Evolutionary conservation across 805 yeast genomes (phyloP), one percentile per base, ranked within the genome.

Genomic region (Soucietia sequanensis): DNA sequence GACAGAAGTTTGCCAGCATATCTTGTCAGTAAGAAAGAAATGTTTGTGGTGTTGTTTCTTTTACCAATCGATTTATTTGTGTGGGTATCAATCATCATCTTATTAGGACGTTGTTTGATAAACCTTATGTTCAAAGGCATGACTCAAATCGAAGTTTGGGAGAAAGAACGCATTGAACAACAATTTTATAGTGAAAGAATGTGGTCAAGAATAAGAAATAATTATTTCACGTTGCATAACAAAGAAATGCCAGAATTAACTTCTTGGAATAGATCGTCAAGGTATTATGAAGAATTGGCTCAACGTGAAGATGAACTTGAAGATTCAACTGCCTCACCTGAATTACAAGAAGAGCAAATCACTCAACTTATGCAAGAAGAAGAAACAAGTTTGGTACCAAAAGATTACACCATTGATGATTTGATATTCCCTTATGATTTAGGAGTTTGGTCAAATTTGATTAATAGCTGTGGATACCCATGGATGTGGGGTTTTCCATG

Each of bases 71-170:
- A 79, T 34, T 44, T 71, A 1, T 73, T 91, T 44, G 83, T 91
- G 1, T 54, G 75, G 13, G 50, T 81, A 21, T 70, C 90, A 0
- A 74, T 93, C 2, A 52, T 70, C 0, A 45, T 84, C 4, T 64
- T 93, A 36, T 65, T 80, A 13, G 30, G 80, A 2, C 70, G 96
- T 47, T 81, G 89, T 35, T 12, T 82, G 2, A 55, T 66, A 25
- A 78, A 80, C 50, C 64, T 78, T 42, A 43, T 74, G 1, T 54
- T 75, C 33, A 60, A 68, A 19, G 96, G 96, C 17, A 81, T 76
- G 75, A 81, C 97, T 1, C 95, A 87, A 54, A 90, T 91, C 34
- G 99, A 91, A 61, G 67, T 74, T 2, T 91, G 99, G 99, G 98
- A 91, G 50, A 58, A 68, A 58, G 98, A 93, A 45, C 72, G 98